These are phyloP conservation scores for Tuber indicum DNA, from an alignment of 495 filamentous ascomycete genomes.

Conservation along the genomic window DNA sequence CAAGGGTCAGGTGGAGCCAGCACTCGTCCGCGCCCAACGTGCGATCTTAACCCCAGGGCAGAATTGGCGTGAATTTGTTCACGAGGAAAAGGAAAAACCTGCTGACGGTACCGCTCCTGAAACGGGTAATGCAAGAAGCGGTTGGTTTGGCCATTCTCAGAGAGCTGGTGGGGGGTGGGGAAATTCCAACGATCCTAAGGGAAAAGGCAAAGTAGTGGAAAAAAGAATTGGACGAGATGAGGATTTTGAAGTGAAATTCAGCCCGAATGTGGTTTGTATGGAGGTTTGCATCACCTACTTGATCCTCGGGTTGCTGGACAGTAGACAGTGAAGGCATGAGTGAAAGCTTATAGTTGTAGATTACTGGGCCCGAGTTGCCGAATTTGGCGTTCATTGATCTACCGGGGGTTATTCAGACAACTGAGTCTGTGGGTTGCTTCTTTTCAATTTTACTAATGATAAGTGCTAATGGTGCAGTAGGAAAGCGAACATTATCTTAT, in stretches of 20 bases:
- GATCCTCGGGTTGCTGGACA: neutral
- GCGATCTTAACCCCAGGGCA: conserved; percentile 39
- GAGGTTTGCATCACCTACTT: conserved; percentile 25
- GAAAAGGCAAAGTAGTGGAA: neutral
- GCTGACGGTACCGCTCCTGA: neutral
- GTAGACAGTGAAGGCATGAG: neutral
- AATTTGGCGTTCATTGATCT: conserved; percentile 44
- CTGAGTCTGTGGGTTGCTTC: conserved; percentile 36
- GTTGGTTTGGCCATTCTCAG: neutral
- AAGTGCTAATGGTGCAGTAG: conserved; percentile 17
- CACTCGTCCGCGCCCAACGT: conserved; percentile 35
- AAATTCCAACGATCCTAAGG: neutral
- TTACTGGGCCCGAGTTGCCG: conserved; percentile 41
- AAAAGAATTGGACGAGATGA: conserved; percentile 18
- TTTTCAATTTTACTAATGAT: neutral
- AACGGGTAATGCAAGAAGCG: neutral
- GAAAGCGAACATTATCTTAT: conserved; percentile 41
- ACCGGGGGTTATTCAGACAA: conserved; percentile 42
- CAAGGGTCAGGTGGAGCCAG: conserved; percentile 38
- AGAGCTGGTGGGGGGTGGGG: conserved; percentile 1
- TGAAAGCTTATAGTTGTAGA: conserved; percentile 19
- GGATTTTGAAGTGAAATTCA: conserved; percentile 43
- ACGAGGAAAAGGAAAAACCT: conserved; percentile 7
- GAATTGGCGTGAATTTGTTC: conserved; percentile 30
- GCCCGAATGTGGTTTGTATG: conserved; percentile 43